These are phyloP conservation scores for Sporothrix protearum DNA, from an alignment of 2,329 filamentous ascomycete genomes.

Conservation along the genomic window DNA sequence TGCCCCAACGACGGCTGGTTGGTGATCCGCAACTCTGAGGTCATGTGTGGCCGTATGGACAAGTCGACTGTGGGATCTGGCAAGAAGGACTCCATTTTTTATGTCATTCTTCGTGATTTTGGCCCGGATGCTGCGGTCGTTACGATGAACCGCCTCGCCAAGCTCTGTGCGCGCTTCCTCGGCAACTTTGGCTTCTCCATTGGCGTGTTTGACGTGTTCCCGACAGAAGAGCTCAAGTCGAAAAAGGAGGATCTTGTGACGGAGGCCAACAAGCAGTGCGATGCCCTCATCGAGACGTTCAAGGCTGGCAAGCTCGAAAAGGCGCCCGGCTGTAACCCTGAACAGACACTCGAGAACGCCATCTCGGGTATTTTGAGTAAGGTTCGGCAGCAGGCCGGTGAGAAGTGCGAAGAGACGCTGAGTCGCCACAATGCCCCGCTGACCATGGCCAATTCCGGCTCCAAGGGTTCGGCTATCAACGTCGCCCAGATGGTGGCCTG, in stretches of 20 bases:
- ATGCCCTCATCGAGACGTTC: conserved; percentile 77
- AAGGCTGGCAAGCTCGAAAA: conserved; percentile 79
- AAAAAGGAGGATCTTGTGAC: conserved; percentile 75
- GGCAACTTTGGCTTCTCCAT: conserved; percentile 94
- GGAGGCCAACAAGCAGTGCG: conserved; percentile 74
- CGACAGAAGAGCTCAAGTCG: conserved; percentile 64
- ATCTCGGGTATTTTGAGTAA: conserved; percentile 89
- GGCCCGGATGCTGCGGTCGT: conserved; percentile 82
- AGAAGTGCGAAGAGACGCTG: conserved; percentile 83
- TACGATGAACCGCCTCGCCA: conserved; percentile 91
- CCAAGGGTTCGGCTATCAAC: conserved; percentile 96
- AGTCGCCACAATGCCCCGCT: conserved; percentile 89
- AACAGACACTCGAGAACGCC: conserved; percentile 84
- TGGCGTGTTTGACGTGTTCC: conserved; percentile 91
- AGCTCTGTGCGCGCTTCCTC: conserved; percentile 81
- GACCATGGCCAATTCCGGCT: conserved; percentile 96
- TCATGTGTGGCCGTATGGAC: conserved; percentile 98
- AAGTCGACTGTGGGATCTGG: conserved; percentile 95
- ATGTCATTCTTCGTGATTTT: conserved; percentile 92
- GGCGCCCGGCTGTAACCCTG: conserved; percentile 82
- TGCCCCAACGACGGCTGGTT: conserved; percentile 87
- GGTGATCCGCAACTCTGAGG: conserved; percentile 90
- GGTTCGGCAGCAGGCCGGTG: conserved; percentile 86
- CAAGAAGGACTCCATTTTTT: conserved; percentile 97
- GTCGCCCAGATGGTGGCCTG: conserved; percentile 98